These are phyloP conservation scores for Stephanodiscus triporus DNA, from an alignment of 108 stramenopile genomes.

Conservation along the genomic window DNA sequence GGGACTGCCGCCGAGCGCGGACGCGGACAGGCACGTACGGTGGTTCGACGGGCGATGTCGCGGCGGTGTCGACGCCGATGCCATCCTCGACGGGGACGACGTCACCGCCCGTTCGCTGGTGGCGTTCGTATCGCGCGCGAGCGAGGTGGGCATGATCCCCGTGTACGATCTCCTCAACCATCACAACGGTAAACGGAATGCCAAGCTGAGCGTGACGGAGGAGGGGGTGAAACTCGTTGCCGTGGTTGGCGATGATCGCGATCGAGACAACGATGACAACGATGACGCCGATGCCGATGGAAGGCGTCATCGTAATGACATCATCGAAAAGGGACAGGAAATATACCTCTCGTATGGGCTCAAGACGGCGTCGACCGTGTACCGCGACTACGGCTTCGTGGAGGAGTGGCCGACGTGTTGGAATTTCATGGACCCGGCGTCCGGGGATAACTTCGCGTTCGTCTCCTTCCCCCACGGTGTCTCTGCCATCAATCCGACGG, in stretches of 20 bases:
- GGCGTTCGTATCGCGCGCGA: conserved; percentile 9
- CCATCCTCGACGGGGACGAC: not conserved
- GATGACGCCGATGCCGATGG: too few relatives aligned
- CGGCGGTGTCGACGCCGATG: not conserved
- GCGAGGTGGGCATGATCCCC: conserved; percentile 18
- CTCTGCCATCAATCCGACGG: conserved; percentile 15
- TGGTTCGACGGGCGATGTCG: conserved; percentile 8
- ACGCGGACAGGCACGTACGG: conserved; percentile 4
- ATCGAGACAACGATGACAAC: too few relatives aligned
- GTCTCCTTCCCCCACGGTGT: conserved; percentile 6
- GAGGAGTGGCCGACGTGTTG: conserved; percentile 15
- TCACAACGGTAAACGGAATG: conserved; percentile 17
- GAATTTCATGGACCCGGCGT: conserved; percentile 7
- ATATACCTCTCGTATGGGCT: conserved; percentile 23
- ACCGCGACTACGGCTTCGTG: conserved; percentile 25
- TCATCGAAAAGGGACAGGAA: conserved; percentile 8
- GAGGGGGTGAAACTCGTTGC: conserved; percentile 1
- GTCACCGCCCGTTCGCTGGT: not conserved
- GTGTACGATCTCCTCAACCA: conserved; percentile 27
- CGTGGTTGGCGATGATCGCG: not conserved
- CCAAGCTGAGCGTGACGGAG: conserved; percentile 4
- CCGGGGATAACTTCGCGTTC: conserved; percentile 20
- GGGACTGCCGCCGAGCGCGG: not conserved
- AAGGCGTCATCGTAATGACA: not conserved
- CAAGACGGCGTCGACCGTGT: conserved; percentile 17